Evolutionary conservation across 305 asterid genomes (phyloP), one percentile per base, ranked within the genome.

Genomic region (Fraxinus floribunda): DNA sequence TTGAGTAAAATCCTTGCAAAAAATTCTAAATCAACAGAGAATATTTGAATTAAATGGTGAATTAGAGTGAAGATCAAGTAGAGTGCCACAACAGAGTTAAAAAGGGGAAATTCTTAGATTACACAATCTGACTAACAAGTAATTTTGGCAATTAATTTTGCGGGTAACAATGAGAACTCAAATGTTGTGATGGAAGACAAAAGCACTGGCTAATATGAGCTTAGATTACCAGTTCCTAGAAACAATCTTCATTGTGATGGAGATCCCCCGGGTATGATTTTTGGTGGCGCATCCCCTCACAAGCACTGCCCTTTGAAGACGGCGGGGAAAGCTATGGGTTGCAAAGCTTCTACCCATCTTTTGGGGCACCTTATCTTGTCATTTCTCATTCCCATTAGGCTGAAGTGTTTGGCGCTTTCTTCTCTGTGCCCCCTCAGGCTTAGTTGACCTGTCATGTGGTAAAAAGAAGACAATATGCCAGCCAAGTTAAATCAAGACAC

Each of bases 191-290:
- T 70, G 75, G 41, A 70, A 13, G 32, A 26, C 34, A 8, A 70
- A 70, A 70, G 24, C 72, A 70, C 39, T 13, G 41, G 22, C 38
- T 30, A 29, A 70, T 70, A 15, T 13, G 41, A 70, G n/a, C 39
- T 79, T 79, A 66, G 77, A 79, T 38, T 38, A 36, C 77, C 41
- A 38, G 15, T 64, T 79, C 60, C 62, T 39, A 9, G n/a, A 15
- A 26, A 66, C 29, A 38, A 66, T 68, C 38, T 36, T 38, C 64
- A 64, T 64, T 64, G 82, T 60, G 76, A 64, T 36, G 75, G 76
- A 62, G 75, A 34, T 60, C 64, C 76, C 66, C 62, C 5, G 18
- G 57, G 26, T 24, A 11, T 18, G 9, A 3, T 16, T 39, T 24
- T 66, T 79, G 80, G 10, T 70, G 75, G 41, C 20, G 38, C 8